Base-by-base conservation (phyloP, 2,329 filamentous ascomycete species). In the Chaetomium sp. region DNA sequence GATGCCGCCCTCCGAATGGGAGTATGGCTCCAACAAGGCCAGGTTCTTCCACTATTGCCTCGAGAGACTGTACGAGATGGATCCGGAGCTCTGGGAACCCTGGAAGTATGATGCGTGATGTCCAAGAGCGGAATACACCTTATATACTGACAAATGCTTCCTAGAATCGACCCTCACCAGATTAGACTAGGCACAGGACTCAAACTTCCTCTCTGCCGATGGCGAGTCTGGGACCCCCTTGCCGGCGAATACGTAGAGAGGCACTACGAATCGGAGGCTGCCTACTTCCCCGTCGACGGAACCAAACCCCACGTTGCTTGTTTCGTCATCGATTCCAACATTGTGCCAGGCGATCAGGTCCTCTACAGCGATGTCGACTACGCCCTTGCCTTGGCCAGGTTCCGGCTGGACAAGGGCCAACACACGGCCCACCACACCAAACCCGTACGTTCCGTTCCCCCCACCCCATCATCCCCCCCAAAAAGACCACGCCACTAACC, bases 371-470 rank as follows among this genome's bases (percentile, higher is more conserved):
- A 52, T 0, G 40, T 52, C 14, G 2, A 52, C 40, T 52, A 43
- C 9, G 49, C 49, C 40, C 19, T 44, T 34, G 8, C 1, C n/a
- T 14, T 52, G 10, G 41, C 44, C 40, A 44, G 19, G 9, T 52
- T 43, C 10, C 40, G 49, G n/a, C 49, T 52, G 3, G 19, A 37
- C 12, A 6, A 32, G 6, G 40, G 49, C n/a, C 12, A 37, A n/a
- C 49, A 52, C 33, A 44, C 49, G 8, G 34, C 11, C 7, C 49
- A 52, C 33, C 49, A 52, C 32, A 52, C 49, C 49, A 52, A 52
- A 32, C 49, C 49, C 14, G 49, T 52, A 52, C 12, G 49, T 33
- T 9, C 9, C 12, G 49, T 33, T 9, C 9, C 37, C 10, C 38
- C 3, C 19, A 36, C 27, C 14, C 34, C 11, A 10, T 27, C 9